A percentile compares a stretch with the other conserved stretches of the same genome.
phyloP scores from a whole-genome alignment of 2,329 filamentous ascomycete species.

The Juglanconis sp. region DNA sequence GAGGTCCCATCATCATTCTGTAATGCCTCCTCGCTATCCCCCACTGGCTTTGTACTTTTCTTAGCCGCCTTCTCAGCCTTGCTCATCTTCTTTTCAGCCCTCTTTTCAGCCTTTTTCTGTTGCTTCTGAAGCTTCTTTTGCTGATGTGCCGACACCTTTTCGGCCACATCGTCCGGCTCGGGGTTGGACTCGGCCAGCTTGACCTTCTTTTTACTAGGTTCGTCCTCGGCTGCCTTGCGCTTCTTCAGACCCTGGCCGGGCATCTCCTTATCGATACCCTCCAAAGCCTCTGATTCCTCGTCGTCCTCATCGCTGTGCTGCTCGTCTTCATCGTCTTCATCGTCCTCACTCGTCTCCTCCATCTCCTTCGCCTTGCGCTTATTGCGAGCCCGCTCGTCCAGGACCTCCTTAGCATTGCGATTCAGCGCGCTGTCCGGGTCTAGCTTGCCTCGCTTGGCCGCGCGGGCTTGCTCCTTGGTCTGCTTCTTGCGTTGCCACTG shows the following conservation, averaged over 20 bases:
- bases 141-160: constrained; percentile 16
- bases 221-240: constrained; percentile 32
- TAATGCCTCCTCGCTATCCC: constrained; percentile 38
- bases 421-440: constrained; percentile 83
- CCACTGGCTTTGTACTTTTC: background rate
- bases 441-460: constrained; percentile 82
- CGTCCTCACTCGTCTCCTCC: constrained; percentile 42
- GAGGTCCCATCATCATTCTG: constrained; percentile 30
- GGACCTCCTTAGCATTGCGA: constrained; percentile 81
- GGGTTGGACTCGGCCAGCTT: constrained; percentile 29
- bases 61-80: constrained; percentile 16
- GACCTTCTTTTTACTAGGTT: constrained; percentile 56
- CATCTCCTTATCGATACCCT: constrained; percentile 56
- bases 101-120: constrained; percentile 25
- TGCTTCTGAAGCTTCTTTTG: constrained; percentile 18
- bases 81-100: constrained; percentile 23
- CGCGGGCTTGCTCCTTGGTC: constrained; percentile 81
- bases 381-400: constrained; percentile 74
- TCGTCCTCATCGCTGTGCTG: constrained; percentile 43
- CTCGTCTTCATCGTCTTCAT: constrained; percentile 37
- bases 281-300: constrained; percentile 39
- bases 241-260: constrained; percentile 63
- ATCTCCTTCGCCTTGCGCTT: constrained; percentile 76
- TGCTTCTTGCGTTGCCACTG: constrained; percentile 97
- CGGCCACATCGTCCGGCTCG: constrained; percentile 25